Base-by-base conservation (phyloP, 306 rosid species). In the Potentilla sterilis region DNA sequence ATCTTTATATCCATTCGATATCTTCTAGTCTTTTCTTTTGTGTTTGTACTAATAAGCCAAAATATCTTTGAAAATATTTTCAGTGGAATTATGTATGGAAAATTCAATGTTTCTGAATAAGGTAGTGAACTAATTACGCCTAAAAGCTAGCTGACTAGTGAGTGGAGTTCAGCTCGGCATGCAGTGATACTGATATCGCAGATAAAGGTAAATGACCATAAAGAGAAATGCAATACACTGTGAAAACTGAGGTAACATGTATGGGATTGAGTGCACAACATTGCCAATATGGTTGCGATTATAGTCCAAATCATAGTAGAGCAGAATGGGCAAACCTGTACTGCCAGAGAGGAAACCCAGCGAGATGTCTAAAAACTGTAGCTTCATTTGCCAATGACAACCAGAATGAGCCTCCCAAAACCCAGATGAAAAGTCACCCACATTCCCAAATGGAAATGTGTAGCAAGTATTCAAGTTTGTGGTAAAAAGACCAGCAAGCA, bases 331-430 rank as follows among this genome's bases (percentile, higher is more conserved):
- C 67, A 85, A 80, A 86, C 81, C 85, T 76, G 81, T 78, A 80
- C 41, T 78, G 64, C 78, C 70, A 72, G 87, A 83, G 72, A 81
- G 83, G 86, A 77, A 75, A 75, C 70, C 75, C 79, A 80, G 81
- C 71, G 81, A 84, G 93, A 84, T 88, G 87, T 86, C 80, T 75
- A 81, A 78, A 72, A 87, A 70, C 54, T 86, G 47, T 74, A 81
- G 87, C 89, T 81, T 84, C 96, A 89, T 89, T 88, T 92, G 88
- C 87, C 83, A 85, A 82, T 75, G 77, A 67, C 49, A 75, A 62
- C 74, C 48, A 71, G 82, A 80, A 78, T 51, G 78, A 81, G 77
- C 46, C 79, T 83, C 85, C 70, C 28, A 83, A 59, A 28, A 28
- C 28, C 28, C 28, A 28, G 28, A 28, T 28, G 28, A 28, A 81